These are phyloP conservation scores for Boehmeria nivea DNA, from an alignment of 306 rosid genomes.

Conservation along the genomic window DNA sequence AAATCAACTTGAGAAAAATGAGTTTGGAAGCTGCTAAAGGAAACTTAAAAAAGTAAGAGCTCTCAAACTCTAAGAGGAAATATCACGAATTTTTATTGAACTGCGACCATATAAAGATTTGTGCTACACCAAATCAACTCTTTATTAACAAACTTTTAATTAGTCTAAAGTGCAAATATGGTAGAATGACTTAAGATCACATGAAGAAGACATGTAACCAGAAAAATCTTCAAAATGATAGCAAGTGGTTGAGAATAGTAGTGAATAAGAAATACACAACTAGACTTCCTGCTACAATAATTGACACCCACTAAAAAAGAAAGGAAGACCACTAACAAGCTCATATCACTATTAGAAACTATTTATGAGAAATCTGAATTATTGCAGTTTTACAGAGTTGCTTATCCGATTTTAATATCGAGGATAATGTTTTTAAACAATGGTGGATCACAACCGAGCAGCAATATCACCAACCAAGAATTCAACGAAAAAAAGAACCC, in stretches of 20 bases:
- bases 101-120: background rate
- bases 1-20: background rate
- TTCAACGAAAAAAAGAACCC: background rate
- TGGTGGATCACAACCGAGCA: slow-evolving; percentile 20
- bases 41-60: too few relatives aligned
- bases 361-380: background rate
- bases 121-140: slow-evolving; percentile 3
- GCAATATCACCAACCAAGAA: background rate
- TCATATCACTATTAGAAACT: background rate
- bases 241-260: background rate
- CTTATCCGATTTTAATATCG: background rate
- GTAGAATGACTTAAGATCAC: background rate
- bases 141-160: too few relatives aligned
- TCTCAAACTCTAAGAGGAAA: too few relatives aligned
- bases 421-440: slow-evolving; percentile 4
- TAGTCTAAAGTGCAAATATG: background rate
- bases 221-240: background rate
- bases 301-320: background rate
- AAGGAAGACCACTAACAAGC: background rate
- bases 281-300: background rate
- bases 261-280: background rate
- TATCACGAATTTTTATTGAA: too few relatives aligned
- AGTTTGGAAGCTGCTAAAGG: background rate
- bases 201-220: slow-evolving; percentile 7
- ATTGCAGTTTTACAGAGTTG: slow-evolving; percentile 1